These are phyloP conservation scores for Fistulinella prunicolor DNA, from an alignment of 768 basidiomycete genomes.

Conservation along the genomic window DNA sequence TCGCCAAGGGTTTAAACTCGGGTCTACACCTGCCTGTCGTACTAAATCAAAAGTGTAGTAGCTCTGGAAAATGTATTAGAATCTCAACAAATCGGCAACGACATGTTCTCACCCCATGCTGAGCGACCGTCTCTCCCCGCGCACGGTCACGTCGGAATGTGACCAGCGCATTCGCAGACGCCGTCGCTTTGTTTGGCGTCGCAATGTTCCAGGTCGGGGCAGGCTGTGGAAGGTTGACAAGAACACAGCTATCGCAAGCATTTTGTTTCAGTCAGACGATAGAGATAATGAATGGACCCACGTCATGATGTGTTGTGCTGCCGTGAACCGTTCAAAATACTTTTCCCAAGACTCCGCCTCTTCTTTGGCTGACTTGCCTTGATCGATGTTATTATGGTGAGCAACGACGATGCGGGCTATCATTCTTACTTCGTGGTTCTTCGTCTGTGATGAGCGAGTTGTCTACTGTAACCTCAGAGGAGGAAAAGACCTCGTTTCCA, in stretches of 20 bases:
- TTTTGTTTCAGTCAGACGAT: neutral
- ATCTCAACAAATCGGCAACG: neutral
- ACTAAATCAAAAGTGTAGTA: constrained; percentile 27
- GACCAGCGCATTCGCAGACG: constrained; percentile 24
- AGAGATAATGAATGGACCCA: constrained; percentile 1
- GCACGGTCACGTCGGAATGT: constrained; percentile 25
- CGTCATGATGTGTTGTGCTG: constrained; percentile 26
- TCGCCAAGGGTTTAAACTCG: constrained; percentile 24
- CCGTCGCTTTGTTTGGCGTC: constrained; percentile 17
- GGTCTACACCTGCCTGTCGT: constrained; percentile 12
- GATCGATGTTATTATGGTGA: constrained; percentile 4
- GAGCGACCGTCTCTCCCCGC: constrained; percentile 21
- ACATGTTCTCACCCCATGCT: constrained; percentile 22
- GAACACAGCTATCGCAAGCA: constrained; percentile 12
- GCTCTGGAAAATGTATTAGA: constrained; percentile 5
- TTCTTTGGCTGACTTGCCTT: constrained; percentile 16
- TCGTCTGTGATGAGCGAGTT: constrained; percentile 20
- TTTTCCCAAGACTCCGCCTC: constrained; percentile 22
- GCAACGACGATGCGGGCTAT: neutral
- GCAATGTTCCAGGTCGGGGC: constrained; percentile 18
- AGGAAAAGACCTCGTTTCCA: constrained; percentile 26
- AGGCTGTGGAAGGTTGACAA: constrained; percentile 29
- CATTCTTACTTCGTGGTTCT: constrained; percentile 15
- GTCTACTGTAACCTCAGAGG: constrained; percentile 21
- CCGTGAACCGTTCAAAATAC: constrained; percentile 21